phyloP scores from a whole-genome alignment of 139 green algal genomes.

The Coelastrella sp. region DNA sequence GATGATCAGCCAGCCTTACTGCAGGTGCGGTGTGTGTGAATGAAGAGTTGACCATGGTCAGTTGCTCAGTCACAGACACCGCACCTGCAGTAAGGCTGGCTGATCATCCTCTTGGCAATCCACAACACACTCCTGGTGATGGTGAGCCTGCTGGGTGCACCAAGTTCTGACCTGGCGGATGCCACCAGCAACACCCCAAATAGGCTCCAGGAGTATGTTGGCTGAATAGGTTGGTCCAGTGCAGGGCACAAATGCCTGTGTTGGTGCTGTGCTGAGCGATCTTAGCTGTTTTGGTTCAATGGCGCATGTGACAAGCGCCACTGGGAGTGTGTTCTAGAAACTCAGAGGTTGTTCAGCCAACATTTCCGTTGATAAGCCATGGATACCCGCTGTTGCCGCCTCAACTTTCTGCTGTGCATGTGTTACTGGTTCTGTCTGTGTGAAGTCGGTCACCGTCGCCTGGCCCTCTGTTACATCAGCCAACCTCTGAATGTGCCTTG shows the following conservation, averaged over 20 bases:
- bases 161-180: slow-evolving; percentile 67
- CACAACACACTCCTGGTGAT: slow-evolving; percentile 57
- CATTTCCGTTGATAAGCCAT: slow-evolving; percentile 39
- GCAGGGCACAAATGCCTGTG: no score
- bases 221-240: no score
- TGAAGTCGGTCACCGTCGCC: no score
- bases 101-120: slow-evolving; percentile 71
- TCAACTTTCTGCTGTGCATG: no score
- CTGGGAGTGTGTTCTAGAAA: slow-evolving; percentile 59
- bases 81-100: slow-evolving; percentile 50
- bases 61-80: no score
- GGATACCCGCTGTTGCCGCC: no score
- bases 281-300: slow-evolving; percentile 75
- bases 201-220: no score
- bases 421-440: no score
- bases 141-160: slow-evolving; percentile 71
- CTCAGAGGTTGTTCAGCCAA: slow-evolving; percentile 65
- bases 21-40: no score
- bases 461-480: no score
- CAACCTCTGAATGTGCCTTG: no score
- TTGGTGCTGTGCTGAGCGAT: slow-evolving; percentile 71
- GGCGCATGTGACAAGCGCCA: slow-evolving; percentile 72
- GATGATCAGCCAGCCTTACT: slow-evolving; percentile 66
- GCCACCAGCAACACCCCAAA: slow-evolving; percentile 74
- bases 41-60: no score